Evolutionary conservation across 371 early-diverging fungal genomes (phyloP).

Genomic region (Chytridiales sp.): DNA sequence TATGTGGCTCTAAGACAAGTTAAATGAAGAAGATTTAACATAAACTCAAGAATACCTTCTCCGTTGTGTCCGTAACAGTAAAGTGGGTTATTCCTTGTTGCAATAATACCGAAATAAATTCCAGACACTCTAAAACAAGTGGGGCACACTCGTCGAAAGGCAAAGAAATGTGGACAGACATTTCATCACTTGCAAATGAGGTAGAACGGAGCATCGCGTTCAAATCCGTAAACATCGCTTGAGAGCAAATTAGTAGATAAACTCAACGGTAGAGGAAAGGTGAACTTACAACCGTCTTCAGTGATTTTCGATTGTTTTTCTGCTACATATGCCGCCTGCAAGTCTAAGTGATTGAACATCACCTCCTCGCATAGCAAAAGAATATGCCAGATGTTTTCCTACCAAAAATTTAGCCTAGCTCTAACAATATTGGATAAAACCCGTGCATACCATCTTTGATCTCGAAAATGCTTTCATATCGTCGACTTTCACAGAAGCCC

Average conservation of each 20-base stretch:
- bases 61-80: conserved; percentile 23
- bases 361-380: conserved; percentile 39
- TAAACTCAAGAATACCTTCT: conserved; percentile 30
- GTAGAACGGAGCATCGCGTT: background rate
- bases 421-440: conserved; percentile 1
- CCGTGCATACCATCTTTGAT: conserved; percentile 29
- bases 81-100: conserved; percentile 35
- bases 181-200: conserved; percentile 11
- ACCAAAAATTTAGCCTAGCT: background rate
- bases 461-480: conserved; percentile 28
- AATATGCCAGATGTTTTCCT: conserved; percentile 42
- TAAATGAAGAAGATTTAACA: background rate
- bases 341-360: conserved; percentile 41
- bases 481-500: no score
- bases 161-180: conserved; percentile 33
- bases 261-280: background rate
- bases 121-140: conserved; percentile 37
- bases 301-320: conserved; percentile 6
- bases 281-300: background rate
- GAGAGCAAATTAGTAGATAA: background rate
- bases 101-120: conserved; percentile 24
- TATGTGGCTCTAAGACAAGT: conserved; percentile 28
- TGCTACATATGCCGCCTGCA: conserved; percentile 25
- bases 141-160: conserved; percentile 38
- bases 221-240: background rate